Base-by-base conservation (phyloP, 225 moss, liverwort and hornwort genomes). In the Antitrichia curtipendula region DNA sequence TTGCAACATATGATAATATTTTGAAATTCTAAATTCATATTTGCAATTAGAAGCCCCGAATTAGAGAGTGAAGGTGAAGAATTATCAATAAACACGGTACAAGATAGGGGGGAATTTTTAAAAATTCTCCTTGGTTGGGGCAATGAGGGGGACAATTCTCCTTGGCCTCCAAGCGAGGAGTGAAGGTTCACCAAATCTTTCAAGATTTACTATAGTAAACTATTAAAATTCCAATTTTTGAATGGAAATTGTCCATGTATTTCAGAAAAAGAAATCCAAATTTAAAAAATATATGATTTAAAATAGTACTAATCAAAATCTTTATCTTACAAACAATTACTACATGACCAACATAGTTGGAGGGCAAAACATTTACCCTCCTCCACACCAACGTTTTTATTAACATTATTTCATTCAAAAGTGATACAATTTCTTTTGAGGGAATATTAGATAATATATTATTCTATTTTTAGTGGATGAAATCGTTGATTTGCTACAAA, bases 331-430 rank as follows among this genome's bases (percentile, higher is more conserved):
- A 74, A 20, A 20, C 2, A 0, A 50, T 32, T 3, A 12, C 21
- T 8, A 5, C 7, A 12, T 32, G 20, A 32, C 7, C 0, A 0
- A 24, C 29, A 45, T 43, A 18, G 7, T 0, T 12, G 0, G 7
- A 32, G 13, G 12, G 4, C 32, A 3, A 74, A 20, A 32, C 7
- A 2, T 7, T 32, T 20, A 20, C 21, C 20, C 0, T 50, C 0
- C 2, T 73, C 2, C 1, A 49, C 4, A 12, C 10, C 11, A 31
- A 11, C 4, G 0, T 47, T 29, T 71, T 32, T 20, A 20, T 2
- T 2, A 32, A 2, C 0, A 0, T 18, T 7, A 74, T 21, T 34
- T 75, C 4, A 0, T 4, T 49, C 4, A 7, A 49, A 49, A 49
- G 11, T 18, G 11, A 24, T 31, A 10, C 7, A 19, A 49, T 0